These are phyloP conservation scores for Cucumis cinereus DNA, from an alignment of 306 rosid species.

Conservation along the genomic window DNA sequence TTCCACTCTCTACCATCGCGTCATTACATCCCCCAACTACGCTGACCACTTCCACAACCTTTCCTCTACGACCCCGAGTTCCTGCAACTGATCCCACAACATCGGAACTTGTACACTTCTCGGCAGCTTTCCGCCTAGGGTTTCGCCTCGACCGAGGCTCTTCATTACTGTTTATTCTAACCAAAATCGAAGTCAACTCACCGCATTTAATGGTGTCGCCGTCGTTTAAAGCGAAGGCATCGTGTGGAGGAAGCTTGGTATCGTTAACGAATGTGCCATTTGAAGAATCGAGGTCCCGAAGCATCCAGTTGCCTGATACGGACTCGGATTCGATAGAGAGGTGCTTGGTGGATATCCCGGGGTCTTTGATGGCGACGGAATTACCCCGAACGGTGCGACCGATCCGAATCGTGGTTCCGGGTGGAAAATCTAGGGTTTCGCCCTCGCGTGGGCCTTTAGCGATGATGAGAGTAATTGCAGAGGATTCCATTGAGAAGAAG, in stretches of 20 bases:
- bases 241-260: slow-evolving; percentile 18
- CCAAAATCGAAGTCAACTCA: slow-evolving; percentile 40
- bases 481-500: slow-evolving; percentile 26
- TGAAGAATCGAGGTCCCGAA: slow-evolving; percentile 66
- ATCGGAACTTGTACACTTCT: neutral
- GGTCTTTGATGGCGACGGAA: slow-evolving; percentile 52
- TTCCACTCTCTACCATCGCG: neutral
- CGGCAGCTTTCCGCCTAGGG: slow-evolving; percentile 30
- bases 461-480: slow-evolving; percentile 29
- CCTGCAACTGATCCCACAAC: neutral
- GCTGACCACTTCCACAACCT: neutral
- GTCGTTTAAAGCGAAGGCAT: slow-evolving; percentile 24
- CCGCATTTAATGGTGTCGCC: slow-evolving; percentile 54
- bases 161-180: slow-evolving; percentile 14
- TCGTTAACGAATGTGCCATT: slow-evolving; percentile 72
- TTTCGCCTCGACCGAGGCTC: slow-evolving; percentile 24
- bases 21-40: slow-evolving; percentile 7
- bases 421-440: slow-evolving; percentile 34
- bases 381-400: slow-evolving; percentile 67
- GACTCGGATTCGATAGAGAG: slow-evolving; percentile 27
- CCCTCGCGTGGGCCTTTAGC: slow-evolving; percentile 59
- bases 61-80: slow-evolving; percentile 14
- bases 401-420: slow-evolving; percentile 32
- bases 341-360: slow-evolving; percentile 67
- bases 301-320: slow-evolving; percentile 32